Evolutionary conservation across 345 rosid genomes (phyloP), one percentile per base, ranked within the genome.

Genomic region (Corchorus olitorius): DNA sequence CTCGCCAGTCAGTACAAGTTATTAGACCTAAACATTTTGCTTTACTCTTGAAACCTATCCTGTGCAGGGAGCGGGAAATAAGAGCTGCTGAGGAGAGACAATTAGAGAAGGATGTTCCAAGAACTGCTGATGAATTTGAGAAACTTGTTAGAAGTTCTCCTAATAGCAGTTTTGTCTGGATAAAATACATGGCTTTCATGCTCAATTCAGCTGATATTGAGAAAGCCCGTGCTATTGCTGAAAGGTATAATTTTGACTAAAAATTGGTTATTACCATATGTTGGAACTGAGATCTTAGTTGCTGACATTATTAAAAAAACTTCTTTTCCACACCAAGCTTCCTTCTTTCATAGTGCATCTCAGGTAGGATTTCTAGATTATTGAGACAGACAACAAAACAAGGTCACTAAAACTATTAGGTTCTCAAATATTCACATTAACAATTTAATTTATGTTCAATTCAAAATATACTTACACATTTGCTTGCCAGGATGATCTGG

Each of bases 141-240:
- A 93, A 89, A 85, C 67, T 90, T 80, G 86, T 96, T 79, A 93
- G 94, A 81, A 88, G 88, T 88, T 93, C 98, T 77, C 99, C 99
- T 13, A 92, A 92, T 79, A 93, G 90, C 88, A 96, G 99, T 82
- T 92, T 91, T 75, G 83, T 89, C 78, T 96, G 99, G 99, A 89
- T 96, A 76, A 90, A 92, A 65, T 96, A 93, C 78, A 90, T 96
- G 97, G 93, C 91, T 54, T 90, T 88, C 80, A 83, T 92, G 95
- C 92, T 93, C 60, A 80, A 88, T 54, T 80, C 90, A 86, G 92
- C 93, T 76, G 90, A 93, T 81, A 76, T 90, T 10, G 97, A 96
- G 91, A 91, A 91, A 83, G 97, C 99, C 64, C 94, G 99, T 13
- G 86, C 94, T 22, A 86, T 92, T 20, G 97, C 97, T 72, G 98